These are phyloP conservation scores for Centaurea solstitialis DNA, from an alignment of 129 eudicot genomes.

Conservation along the genomic window DNA sequence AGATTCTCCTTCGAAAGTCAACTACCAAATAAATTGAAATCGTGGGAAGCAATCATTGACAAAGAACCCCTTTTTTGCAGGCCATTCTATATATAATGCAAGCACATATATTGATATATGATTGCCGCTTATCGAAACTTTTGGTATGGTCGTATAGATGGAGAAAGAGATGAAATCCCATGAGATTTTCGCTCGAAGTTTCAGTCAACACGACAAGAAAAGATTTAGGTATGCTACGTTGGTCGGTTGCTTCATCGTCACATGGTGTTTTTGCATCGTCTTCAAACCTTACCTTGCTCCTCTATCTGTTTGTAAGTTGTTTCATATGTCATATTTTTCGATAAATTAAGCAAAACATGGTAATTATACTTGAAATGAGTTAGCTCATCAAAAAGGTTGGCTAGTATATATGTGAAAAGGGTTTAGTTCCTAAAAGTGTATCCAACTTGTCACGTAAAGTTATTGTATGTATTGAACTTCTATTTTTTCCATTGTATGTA, in stretches of 20 bases:
- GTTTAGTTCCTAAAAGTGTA: no score
- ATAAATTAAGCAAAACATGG: not conserved
- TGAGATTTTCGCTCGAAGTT: conserved; percentile 51
- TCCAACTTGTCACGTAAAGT: no score
- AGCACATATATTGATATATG: not conserved
- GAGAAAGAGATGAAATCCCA: conserved; percentile 21
- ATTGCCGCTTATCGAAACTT: not conserved
- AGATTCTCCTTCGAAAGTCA: conserved; percentile 15
- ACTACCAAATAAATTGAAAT: conserved; percentile 28
- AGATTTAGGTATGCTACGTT: conserved; percentile 43
- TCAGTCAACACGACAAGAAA: conserved; percentile 46
- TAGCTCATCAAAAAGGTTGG: not conserved
- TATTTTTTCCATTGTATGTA: no score
- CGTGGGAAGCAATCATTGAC: conserved; percentile 35
- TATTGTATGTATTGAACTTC: no score
- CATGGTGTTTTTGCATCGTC: conserved; percentile 38
- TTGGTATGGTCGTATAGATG: not conserved
- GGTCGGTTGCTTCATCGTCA: conserved; percentile 46
- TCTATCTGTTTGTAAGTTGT: conserved; percentile 33
- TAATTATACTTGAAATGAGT: not conserved
- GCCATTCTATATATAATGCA: conserved; percentile 6
- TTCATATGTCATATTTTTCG: not conserved
- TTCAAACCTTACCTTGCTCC: conserved; percentile 49
- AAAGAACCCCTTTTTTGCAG: conserved; percentile 23
- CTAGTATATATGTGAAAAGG: not conserved